Evolutionary conservation across 306 rosid genomes (phyloP).

Genomic region (Astragalus glycyphyllos): DNA sequence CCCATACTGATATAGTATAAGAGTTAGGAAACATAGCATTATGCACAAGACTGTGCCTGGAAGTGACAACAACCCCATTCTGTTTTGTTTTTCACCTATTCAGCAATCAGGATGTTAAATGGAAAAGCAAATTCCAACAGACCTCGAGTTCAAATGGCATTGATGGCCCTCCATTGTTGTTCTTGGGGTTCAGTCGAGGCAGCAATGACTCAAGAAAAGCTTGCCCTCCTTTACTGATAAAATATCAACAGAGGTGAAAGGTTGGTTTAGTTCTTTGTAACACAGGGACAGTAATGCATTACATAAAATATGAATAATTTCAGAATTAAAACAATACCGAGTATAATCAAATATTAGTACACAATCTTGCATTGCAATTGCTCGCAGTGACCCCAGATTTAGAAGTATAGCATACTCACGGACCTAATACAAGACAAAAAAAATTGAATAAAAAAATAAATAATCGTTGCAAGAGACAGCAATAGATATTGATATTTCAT

Average conservation of each 20-base stretch:
- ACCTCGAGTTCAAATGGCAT: constrained; percentile 99
- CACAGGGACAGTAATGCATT: constrained; percentile 14
- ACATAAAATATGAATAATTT: constrained; percentile 28
- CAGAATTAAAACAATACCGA: constrained; percentile 59
- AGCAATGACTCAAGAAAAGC: constrained; percentile 86
- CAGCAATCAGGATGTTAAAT: constrained; percentile 22
- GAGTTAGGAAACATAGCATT: constrained; percentile 18
- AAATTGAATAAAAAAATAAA: constrained; percentile 27
- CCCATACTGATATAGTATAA: constrained; percentile 12
- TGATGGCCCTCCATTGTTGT: constrained; percentile 77
- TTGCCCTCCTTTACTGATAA: constrained; percentile 84
- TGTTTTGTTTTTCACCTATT: constrained; percentile 13
- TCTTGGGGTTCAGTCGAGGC: constrained; percentile 87
- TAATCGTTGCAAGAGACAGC: neutral
- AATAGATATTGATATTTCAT: constrained; percentile 12
- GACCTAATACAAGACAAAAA: constrained; percentile 61
- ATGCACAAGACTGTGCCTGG: constrained; percentile 15
- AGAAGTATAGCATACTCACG: constrained; percentile 94
- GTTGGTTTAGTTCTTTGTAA: constrained; percentile 29
- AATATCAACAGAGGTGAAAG: constrained; percentile 43
- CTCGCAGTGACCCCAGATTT: constrained; percentile 91
- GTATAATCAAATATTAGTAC: constrained; percentile 87
- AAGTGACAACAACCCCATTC: constrained; percentile 25
- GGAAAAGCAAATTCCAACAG: constrained; percentile 43
- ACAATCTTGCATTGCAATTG: constrained; percentile 90